Base-by-base conservation (phyloP, 2,329 filamentous ascomycete species). In the Penicillium sclerotigenum region DNA sequence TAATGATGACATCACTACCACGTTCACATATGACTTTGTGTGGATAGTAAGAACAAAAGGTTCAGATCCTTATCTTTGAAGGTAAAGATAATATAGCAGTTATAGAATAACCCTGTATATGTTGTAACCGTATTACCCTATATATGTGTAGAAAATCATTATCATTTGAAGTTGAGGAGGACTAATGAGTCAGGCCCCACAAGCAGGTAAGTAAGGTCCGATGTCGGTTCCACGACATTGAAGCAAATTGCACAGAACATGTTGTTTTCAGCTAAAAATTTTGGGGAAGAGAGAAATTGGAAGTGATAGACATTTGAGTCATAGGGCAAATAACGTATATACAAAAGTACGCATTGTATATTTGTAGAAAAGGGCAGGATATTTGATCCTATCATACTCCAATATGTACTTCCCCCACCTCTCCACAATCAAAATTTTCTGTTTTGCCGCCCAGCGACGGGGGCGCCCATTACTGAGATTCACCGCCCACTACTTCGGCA, bases 401-500 rank as follows among this genome's bases (percentile, higher is more conserved):
- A 47, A 22, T n/a, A 36, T 48, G 18, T 31, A 42, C 24, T 18
- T 41, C 46, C 46, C 29, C 58, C 49, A 59, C 60, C 58, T 59
- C 57, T 55, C 55, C 62, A 52, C 56, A 58, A 45, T 54, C 42
- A 56, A 63, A 63, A 53, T 54, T 61, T 64, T 69, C 66, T 66
- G 57, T 65, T 63, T 69, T 66, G 67, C 67, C 67, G 65, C 65
- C 59, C 14, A n/a, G 24, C 26, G 57, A 57, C 49, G 48, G 53
- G 61, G 55, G 36, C 22, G 49, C 34, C 55, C 52, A 63, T 63
- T 58, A 62, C 52, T 59, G 63, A 45, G 52, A 49, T 57, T 68
- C 67, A 70, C 68, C 67, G 68, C 67, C 68, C 68, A 63, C 65
- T 59, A 62, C 59, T 64, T 68, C 58, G 61, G 61, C 60, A 63